Conservation (phyloP, 2,329 filamentous ascomycete species). For the Cordyceps farinosa region DNA sequence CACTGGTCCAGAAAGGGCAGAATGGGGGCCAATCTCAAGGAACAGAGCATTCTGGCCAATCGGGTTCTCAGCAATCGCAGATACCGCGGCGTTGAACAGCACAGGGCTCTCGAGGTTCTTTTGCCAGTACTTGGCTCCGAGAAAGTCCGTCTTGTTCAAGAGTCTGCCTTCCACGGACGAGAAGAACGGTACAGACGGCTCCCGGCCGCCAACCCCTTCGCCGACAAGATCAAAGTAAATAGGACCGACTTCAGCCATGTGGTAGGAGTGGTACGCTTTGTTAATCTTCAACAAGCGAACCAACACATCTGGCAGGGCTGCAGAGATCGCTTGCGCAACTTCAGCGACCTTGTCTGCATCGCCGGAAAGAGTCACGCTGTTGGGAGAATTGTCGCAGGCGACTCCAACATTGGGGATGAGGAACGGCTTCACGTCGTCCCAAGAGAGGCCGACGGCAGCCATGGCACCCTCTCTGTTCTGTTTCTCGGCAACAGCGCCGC, state of each 20-base stretch:
- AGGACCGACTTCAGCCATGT: slow-evolving; percentile 27
- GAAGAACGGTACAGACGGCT: slow-evolving; percentile 4
- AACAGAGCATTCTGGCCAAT: slow-evolving; percentile 12
- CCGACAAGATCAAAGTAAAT: slow-evolving; percentile 1
- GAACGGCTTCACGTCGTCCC: slow-evolving; percentile 8
- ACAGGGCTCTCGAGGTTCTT: slow-evolving; percentile 28
- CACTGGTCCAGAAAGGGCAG: slow-evolving; percentile 26
- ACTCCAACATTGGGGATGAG: slow-evolving; percentile 23
- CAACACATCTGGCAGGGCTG: slow-evolving; percentile 20
- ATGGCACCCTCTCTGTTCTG: slow-evolving; percentile 24
- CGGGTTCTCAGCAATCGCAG: neutral
- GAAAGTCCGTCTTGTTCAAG: neutral
- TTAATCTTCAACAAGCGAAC: slow-evolving; percentile 21
- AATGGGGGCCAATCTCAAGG: slow-evolving; percentile 29
- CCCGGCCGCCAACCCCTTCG: neutral
- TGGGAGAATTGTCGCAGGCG: slow-evolving; percentile 33
- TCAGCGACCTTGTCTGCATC: slow-evolving; percentile 27
- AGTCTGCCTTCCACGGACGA: slow-evolving; percentile 2
- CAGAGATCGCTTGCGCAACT: slow-evolving; percentile 15
- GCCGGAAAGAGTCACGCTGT: slow-evolving; percentile 32
- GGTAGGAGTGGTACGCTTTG: slow-evolving; percentile 29
- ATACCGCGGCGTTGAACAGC: slow-evolving; percentile 19
- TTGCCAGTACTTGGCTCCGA: slow-evolving; percentile 24
- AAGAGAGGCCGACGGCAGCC: slow-evolving; percentile 28
- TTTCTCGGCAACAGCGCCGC: slow-evolving; percentile 24